Percentiles rank a stretch among this genome's conserved stretches.
Conservation (phyloP, 441 rosid species). For the Cnidoscolus chayamansa region DNA sequence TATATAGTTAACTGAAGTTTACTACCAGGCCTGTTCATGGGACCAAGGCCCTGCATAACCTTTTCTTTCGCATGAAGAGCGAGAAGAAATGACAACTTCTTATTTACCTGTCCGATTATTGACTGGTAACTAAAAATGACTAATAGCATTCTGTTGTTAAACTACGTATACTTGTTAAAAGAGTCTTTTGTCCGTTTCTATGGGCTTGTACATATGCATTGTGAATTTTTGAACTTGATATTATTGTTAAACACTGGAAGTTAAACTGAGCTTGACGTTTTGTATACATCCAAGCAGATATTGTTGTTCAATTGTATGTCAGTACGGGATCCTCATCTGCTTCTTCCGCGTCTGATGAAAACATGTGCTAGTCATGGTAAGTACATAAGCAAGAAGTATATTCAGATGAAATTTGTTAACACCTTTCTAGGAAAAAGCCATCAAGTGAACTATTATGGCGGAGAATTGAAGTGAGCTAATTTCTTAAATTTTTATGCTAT, state of each 20-base stretch:
- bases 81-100: neutral
- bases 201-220: slow-evolving; percentile 5
- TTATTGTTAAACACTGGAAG: slow-evolving; percentile 9
- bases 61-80: neutral
- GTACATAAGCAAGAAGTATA: slow-evolving; percentile 18
- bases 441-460: neutral
- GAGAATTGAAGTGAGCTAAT: neutral
- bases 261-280: neutral
- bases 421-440: neutral
- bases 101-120: neutral
- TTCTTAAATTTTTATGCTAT: neutral
- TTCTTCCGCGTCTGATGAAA: slow-evolving; percentile 65
- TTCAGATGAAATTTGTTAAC: neutral
- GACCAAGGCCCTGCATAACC: neutral
- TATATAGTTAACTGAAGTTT: neutral
- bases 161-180: neutral
- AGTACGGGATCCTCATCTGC: slow-evolving; percentile 89
- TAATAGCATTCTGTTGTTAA: neutral
- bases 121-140: neutral
- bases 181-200: slow-evolving; percentile 2
- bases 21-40: neutral
- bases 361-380: slow-evolving; percentile 72
- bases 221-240: slow-evolving; percentile 4
- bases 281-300: slow-evolving; percentile 49
- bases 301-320: slow-evolving; percentile 90